phyloP scores from a whole-genome alignment of 805 yeast genomes.

The Barnettozyma botsteinii region DNA sequence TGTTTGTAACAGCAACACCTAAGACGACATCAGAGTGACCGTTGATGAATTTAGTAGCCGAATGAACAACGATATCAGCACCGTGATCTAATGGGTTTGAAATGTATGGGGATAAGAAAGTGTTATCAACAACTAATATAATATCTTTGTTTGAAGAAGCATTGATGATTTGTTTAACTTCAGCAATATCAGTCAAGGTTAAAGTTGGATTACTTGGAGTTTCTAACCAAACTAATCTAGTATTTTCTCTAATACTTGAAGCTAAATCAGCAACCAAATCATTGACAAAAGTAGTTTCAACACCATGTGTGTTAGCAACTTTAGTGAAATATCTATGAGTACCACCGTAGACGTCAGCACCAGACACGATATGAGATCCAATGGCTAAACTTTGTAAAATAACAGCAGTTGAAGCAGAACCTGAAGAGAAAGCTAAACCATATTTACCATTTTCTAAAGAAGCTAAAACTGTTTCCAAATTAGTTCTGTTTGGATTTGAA shows the following conservation, averaged over 20 bases:
- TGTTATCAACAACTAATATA: constrained; percentile 76
- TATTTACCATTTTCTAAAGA: constrained; percentile 69
- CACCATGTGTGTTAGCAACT: constrained; percentile 78
- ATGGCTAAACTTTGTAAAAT: constrained; percentile 67
- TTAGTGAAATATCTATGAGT: constrained; percentile 86
- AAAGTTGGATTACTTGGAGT: constrained; percentile 87
- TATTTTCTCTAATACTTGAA: constrained; percentile 49
- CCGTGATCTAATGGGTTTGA: constrained; percentile 80
- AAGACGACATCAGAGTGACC: constrained; percentile 91
- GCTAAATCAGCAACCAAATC: constrained; percentile 57
- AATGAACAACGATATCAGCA: constrained; percentile 83
- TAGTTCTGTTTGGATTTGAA: constrained; percentile 80
- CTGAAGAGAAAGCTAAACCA: constrained; percentile 78
- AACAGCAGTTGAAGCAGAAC: constrained; percentile 78
- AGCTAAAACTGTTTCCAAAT: constrained; percentile 74
- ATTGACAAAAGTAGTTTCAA: constrained; percentile 59
- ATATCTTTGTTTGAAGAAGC: constrained; percentile 45
- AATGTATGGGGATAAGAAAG: constrained; percentile 81
- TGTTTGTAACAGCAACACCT: constrained; percentile 74
- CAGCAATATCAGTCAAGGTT: constrained; percentile 66
- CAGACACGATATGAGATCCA: constrained; percentile 68
- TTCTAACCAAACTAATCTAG: constrained; percentile 81
- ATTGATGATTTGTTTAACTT: constrained; percentile 51
- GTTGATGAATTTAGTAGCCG: constrained; percentile 85
- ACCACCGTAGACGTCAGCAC: constrained; percentile 89